A percentile compares a stretch with the other conserved stretches of the same genome.
phyloP scores from a whole-genome alignment of 306 rosid species.

The Fragaria vesca region DNA sequence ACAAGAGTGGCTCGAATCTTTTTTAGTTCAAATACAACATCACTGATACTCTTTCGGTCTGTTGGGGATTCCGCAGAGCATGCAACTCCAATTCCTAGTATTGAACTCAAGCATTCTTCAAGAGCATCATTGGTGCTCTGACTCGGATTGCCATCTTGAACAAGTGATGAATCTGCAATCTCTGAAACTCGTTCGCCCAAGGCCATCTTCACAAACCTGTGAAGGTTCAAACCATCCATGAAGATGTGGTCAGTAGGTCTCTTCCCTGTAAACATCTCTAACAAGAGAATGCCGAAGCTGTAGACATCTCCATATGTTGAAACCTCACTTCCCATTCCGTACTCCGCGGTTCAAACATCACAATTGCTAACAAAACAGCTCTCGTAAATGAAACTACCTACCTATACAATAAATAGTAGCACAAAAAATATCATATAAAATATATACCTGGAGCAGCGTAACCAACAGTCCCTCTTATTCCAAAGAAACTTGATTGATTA shows the following conservation, averaged over 20 bases:
- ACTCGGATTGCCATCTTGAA: not conserved
- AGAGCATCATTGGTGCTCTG: not conserved
- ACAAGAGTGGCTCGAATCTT: not conserved
- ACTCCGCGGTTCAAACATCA: not conserved
- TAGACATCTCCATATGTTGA: not conserved
- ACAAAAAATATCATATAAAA: no score
- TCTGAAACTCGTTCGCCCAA: not conserved
- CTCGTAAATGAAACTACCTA: no score
- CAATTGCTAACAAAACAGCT: not conserved
- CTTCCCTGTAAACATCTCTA: not conserved
- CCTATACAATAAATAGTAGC: no score
- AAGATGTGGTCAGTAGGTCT: not conserved
- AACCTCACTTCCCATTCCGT: not conserved
- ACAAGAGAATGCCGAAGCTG: not conserved
- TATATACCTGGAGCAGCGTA: no score
- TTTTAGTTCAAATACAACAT: not conserved
- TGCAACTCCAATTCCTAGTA: not conserved
- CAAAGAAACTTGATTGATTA: no score
- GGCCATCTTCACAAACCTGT: not conserved
- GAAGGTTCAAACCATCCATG: not conserved
- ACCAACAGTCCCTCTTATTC: no score
- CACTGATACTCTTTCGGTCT: not conserved
- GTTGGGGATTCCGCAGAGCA: not conserved
- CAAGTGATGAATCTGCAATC: not conserved
- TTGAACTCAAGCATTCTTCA: not conserved